A percentile compares a stretch with the other conserved stretches of the same genome.
Evolutionary conservation across 2,329 filamentous ascomycete genomes (phyloP).

Genomic region (Trichoderma polysporum): DNA sequence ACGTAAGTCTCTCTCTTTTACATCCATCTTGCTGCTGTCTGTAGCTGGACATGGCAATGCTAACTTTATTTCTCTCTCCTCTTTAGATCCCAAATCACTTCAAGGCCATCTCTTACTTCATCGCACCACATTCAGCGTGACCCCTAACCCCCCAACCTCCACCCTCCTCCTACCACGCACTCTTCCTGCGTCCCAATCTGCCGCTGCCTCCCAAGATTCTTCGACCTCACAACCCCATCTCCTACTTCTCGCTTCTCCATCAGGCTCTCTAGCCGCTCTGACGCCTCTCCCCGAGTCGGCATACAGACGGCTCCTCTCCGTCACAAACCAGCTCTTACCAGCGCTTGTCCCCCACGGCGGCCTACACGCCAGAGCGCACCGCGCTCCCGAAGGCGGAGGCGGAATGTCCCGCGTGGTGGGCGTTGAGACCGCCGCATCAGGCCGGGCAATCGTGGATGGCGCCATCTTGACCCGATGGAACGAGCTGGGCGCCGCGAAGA

Average conservation of each 20-base stretch:
- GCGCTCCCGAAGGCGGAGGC: constrained; percentile 53
- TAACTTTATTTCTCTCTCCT: not conserved
- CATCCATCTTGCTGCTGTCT: not conserved
- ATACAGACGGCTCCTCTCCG: constrained; percentile 79
- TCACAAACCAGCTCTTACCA: constrained; percentile 76
- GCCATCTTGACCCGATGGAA: constrained; percentile 71
- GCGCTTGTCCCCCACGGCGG: constrained; percentile 75
- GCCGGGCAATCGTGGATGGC: constrained; percentile 74
- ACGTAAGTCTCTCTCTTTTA: constrained; percentile 61
- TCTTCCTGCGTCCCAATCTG: constrained; percentile 42
- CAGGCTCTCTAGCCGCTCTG: constrained; percentile 74
- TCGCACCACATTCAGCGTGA: constrained; percentile 82
- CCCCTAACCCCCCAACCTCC: constrained; percentile 70
- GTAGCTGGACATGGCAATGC: not conserved
- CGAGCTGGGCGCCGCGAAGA: constrained; percentile 69
- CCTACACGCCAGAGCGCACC: constrained; percentile 79
- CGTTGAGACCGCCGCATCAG: constrained; percentile 55
- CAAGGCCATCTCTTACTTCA: constrained; percentile 85
- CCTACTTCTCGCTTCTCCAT: constrained; percentile 70
- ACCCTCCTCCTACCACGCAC: constrained; percentile 75
- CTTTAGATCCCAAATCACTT: constrained; percentile 82
- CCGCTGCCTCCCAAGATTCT: constrained; percentile 27
- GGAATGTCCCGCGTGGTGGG: constrained; percentile 46
- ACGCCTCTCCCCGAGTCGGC: constrained; percentile 74
- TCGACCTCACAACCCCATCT: constrained; percentile 36